Evolutionary conservation across 257 asterid species (phyloP).

Genomic region (Rehmannia glutinosa): DNA sequence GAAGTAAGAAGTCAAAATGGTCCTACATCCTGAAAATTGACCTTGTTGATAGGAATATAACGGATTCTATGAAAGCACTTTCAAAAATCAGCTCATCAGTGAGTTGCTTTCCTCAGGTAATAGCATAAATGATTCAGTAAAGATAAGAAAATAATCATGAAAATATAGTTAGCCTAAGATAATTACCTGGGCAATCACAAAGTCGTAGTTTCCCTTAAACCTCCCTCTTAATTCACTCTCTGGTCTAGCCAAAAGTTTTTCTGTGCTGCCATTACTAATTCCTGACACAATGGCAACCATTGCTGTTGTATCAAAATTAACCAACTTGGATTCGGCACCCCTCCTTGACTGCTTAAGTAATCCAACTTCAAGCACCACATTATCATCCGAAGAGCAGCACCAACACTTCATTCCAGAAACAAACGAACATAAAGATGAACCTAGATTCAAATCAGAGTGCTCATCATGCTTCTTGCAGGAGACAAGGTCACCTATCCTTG

Average conservation of each 20-base stretch:
- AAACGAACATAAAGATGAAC: constrained; percentile 46
- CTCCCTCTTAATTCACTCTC: constrained; percentile 67
- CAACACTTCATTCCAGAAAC: constrained; percentile 53
- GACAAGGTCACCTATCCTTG: background rate
- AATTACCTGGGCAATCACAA: constrained; percentile 78
- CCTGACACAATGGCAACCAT: constrained; percentile 86
- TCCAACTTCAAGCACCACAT: constrained; percentile 20
- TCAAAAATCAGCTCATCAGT: background rate
- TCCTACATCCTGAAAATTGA: constrained; percentile 1
- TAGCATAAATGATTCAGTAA: background rate
- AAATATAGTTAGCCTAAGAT: background rate
- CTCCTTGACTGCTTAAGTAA: constrained; percentile 6
- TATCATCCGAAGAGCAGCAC: constrained; percentile 40
- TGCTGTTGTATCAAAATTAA: constrained; percentile 91
- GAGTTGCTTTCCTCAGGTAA: background rate
- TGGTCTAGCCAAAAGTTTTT: constrained; percentile 52
- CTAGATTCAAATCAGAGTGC: constrained; percentile 29
- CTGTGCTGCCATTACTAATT: constrained; percentile 66
- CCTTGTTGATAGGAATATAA: background rate
- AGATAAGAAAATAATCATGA: background rate
- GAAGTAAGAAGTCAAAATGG: background rate
- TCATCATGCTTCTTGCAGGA: constrained; percentile 30
- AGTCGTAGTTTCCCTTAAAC: constrained; percentile 77
- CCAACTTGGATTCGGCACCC: constrained; percentile 38
- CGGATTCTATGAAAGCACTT: background rate